Percentiles rank a stretch among this genome's conserved stretches.
Conservation (phyloP, 495 filamentous ascomycete species). For the Neurospora sp. region DNA sequence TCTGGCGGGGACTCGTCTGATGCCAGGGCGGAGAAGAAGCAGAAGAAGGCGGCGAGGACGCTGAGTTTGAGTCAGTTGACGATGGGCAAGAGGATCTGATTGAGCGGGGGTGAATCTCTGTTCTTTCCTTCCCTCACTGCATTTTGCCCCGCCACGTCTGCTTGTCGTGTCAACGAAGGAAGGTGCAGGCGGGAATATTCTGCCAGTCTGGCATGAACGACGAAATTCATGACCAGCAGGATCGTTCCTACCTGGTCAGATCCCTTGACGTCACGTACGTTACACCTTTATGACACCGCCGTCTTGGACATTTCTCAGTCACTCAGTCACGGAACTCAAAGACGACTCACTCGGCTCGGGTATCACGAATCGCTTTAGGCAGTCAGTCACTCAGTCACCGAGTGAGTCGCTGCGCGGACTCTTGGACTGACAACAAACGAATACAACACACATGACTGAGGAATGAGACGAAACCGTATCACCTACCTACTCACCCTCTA, state of each 20-base stretch:
- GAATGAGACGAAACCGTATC: background rate
- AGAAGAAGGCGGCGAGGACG: slow-evolving; percentile 35
- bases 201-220: background rate
- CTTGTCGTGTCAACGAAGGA: background rate
- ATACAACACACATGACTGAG: background rate
- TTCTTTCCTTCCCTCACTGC: too few relatives aligned
- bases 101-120: background rate
- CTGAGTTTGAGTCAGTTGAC: slow-evolving; percentile 43
- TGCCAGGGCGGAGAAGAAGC: slow-evolving; percentile 6
- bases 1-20: slow-evolving; percentile 17
- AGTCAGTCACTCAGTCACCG: background rate
- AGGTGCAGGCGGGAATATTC: background rate
- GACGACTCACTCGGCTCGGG: background rate
- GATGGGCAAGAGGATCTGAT: slow-evolving; percentile 20
- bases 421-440: background rate
- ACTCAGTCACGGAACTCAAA: background rate
- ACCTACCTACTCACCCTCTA: background rate
- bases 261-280: background rate
- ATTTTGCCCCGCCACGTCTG: background rate
- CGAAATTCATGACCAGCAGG: background rate
- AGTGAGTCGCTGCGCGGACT: background rate
- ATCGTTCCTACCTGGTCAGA: background rate
- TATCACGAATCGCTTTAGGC: background rate
- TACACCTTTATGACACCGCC: background rate
- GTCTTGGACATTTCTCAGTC: background rate